Evolutionary conservation across 2,329 filamentous ascomycete species (phyloP).

Genomic region (Pseudopyricularia javanii): DNA sequence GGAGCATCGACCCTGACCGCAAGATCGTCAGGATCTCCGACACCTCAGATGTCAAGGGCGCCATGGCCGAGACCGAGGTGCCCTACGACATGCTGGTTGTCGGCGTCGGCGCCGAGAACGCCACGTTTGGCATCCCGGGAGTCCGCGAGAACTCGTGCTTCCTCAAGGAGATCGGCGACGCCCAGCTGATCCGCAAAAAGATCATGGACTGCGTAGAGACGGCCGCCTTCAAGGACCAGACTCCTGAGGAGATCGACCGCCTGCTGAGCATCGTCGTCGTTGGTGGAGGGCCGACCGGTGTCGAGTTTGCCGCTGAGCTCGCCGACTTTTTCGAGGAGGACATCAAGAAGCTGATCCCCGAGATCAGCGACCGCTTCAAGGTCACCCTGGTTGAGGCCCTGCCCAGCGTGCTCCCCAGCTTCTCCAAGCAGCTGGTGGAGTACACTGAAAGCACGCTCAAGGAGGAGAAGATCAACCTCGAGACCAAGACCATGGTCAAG

Average conservation of each 20-base stretch:
- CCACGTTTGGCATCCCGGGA: slow-evolving; percentile 94
- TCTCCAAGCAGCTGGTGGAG: slow-evolving; percentile 97
- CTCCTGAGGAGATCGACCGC: slow-evolving; percentile 75
- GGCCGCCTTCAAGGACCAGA: slow-evolving; percentile 94
- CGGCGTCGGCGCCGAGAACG: slow-evolving; percentile 94
- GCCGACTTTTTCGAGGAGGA: slow-evolving; percentile 99
- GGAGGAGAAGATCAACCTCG: slow-evolving; percentile 95
- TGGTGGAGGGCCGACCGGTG: slow-evolving; percentile 87
- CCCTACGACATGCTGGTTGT: slow-evolving; percentile 97
- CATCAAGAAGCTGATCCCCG: slow-evolving; percentile 94
- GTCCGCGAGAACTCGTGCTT: slow-evolving; percentile 94
- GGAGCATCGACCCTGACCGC: slow-evolving; percentile 85
- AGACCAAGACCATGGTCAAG: slow-evolving; percentile 99
- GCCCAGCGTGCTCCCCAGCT: slow-evolving; percentile 92
- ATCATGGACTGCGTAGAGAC: slow-evolving; percentile 99
- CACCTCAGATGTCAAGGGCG: slow-evolving; percentile 84
- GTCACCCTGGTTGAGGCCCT: slow-evolving; percentile 96
- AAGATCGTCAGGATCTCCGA: slow-evolving; percentile 84
- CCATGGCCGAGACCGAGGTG: slow-evolving; percentile 71
- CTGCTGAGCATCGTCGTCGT: slow-evolving; percentile 97
- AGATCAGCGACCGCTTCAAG: slow-evolving; percentile 89
- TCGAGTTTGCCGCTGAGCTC: slow-evolving; percentile 96
- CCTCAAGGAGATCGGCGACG: slow-evolving; percentile 95
- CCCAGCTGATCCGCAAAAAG: slow-evolving; percentile 90
- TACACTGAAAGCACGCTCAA: slow-evolving; percentile 99